Conservation (phyloP, 257 asterid genomes). For the Przewalskia tangutica region DNA sequence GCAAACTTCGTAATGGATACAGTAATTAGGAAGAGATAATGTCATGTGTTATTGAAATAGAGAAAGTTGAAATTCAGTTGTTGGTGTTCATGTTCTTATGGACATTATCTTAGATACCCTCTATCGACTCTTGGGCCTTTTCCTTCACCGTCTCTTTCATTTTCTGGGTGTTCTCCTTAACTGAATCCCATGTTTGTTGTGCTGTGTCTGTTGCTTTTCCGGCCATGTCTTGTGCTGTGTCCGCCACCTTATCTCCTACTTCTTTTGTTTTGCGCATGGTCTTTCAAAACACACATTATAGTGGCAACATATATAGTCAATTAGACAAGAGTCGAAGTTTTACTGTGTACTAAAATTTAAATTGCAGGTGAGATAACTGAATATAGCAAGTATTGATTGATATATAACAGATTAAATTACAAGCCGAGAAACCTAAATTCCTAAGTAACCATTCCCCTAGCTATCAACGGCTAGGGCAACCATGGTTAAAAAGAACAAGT, state of each 20-base stretch:
- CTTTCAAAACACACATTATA: not conserved
- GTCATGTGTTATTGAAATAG: not conserved
- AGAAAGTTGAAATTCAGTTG: not conserved
- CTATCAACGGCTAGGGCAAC: not conserved
- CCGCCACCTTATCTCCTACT: conserved; percentile 3
- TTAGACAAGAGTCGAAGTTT: not conserved
- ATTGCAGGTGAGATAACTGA: too few species aligned
- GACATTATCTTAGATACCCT: not conserved
- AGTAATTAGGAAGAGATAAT: not conserved
- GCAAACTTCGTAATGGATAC: not conserved
- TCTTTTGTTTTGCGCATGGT: not conserved
- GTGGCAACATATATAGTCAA: not conserved
- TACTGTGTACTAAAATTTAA: too few species aligned
- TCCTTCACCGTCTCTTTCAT: conserved; percentile 5
- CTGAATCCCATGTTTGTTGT: conserved; percentile 6
- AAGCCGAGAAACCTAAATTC: too few species aligned
- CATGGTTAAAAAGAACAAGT: not conserved
- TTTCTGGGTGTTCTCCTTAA: conserved; percentile 6
- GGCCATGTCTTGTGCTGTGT: conserved; percentile 8
- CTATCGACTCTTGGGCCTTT: conserved; percentile 7
- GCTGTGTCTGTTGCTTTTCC: conserved; percentile 13
- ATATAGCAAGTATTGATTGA: too few species aligned
- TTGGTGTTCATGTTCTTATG: not conserved
- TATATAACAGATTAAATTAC: not conserved
- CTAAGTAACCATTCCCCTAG: too few species aligned